Base-by-base conservation (phyloP, 1,284 basidiomycete species). In the Filobasidium uniguttulatum region DNA sequence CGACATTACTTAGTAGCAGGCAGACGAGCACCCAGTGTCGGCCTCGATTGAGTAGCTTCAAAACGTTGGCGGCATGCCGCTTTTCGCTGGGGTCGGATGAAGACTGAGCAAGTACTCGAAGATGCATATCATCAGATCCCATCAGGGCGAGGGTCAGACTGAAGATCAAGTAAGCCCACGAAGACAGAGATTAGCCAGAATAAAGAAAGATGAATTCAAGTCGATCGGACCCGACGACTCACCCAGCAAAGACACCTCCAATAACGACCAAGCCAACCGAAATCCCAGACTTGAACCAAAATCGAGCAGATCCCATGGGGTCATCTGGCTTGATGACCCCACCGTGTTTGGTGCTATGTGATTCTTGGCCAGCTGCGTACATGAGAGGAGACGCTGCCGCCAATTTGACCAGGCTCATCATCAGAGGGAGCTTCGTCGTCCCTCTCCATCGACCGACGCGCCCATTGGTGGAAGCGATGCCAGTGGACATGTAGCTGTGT, bases 21-120 rank as follows among this genome's bases (percentile, higher is more conserved):
- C 87, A 84, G 44, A 93, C 88, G 19, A 96, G 76, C 10, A 96
- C 88, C 90, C 91, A 96, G 68, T 96, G 91, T 10, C 88, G 76
- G 0, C 90, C 87, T 60, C 77, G 81, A 46, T 71, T 72, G 67
- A 96, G 78, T 2, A 96, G 73, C n/a, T 70, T 72, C 35, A 89
- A 67, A 1, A 91, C 87, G 71, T 78, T 83, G 55, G 75, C 73
- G 0, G 86, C 87, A 52, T 87, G 81, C 48, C 66, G 62, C 57
- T 77, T 75, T 65, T 89, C 84, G 37, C 63, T 71, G 1, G 69
- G 60, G 60, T 89, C 77, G 19, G 81, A 82, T 0, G 87, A 90
- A 1, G 85, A 85, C 0, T 80, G 76, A 1, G 84, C 74, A 22
- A 93, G 73, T 1, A 94, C 90, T 25, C 86, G 81, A 17, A 96